phyloP scores from a whole-genome alignment of 2,329 filamentous ascomycete species.

The Capronia coronata region DNA sequence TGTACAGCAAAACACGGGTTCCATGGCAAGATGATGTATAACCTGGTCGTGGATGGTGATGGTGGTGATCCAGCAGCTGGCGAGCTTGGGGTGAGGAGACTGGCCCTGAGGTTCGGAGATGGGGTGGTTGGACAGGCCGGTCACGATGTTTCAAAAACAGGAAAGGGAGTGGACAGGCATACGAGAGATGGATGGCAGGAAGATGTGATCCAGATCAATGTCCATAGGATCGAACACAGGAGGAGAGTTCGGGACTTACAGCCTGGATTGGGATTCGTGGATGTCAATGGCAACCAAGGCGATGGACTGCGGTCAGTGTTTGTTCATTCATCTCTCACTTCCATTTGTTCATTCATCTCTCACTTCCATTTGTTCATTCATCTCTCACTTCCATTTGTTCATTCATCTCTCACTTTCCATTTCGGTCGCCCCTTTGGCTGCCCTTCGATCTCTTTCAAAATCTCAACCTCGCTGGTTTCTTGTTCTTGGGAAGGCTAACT shows the following conservation, averaged over 20 bases:
- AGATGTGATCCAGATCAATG: constrained; percentile 25
- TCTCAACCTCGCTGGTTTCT: no score
- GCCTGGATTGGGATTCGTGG: constrained; percentile 5
- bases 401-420: not conserved
- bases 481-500: constrained; percentile 1
- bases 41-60: constrained; percentile 10
- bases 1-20: constrained; percentile 26
- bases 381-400: not conserved
- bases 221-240: constrained; percentile 25
- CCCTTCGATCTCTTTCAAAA: no score
- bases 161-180: constrained; percentile 10
- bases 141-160: constrained; percentile 15
- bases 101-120: constrained; percentile 20
- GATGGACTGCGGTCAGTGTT: constrained; percentile 17
- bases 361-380: not conserved
- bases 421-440: no score
- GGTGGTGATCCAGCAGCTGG: constrained; percentile 13
- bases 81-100: constrained; percentile 11
- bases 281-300: constrained; percentile 1
- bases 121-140: constrained; percentile 4
- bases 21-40: constrained; percentile 28
- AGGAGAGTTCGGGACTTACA: constrained; percentile 15
- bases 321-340: not conserved
- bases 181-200: constrained; percentile 6
- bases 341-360: not conserved